phyloP scores from a whole-genome alignment of 164 flowering plant genomes.

The Sextonia rubra region DNA sequence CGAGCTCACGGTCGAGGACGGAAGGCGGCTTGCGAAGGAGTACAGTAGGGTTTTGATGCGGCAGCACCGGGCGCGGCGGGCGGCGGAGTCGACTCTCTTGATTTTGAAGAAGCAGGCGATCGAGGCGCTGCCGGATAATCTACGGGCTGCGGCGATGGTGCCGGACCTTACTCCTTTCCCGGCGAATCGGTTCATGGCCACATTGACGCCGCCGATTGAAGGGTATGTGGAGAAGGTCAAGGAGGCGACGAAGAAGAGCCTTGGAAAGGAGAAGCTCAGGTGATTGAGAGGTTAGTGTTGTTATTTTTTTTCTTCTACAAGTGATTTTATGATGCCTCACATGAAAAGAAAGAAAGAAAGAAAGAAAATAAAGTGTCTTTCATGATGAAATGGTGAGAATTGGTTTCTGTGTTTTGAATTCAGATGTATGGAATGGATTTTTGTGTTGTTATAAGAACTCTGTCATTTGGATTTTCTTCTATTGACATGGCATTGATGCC shows the following conservation, averaged over 20 bases:
- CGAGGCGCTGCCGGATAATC: slow-evolving; percentile 71
- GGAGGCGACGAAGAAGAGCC: slow-evolving; percentile 56
- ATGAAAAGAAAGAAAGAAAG: too few species aligned
- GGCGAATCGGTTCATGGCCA: slow-evolving; percentile 66
- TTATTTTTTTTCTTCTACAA: neutral
- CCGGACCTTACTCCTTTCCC: slow-evolving; percentile 82
- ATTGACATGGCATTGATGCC: too few species aligned
- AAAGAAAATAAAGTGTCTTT: too few species aligned
- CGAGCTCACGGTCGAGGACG: slow-evolving; percentile 85
- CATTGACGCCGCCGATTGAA: slow-evolving; percentile 87
- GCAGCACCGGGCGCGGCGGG: slow-evolving; percentile 64
- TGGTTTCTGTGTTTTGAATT: too few species aligned
- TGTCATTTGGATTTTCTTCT: too few species aligned
- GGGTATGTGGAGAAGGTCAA: slow-evolving; percentile 71
- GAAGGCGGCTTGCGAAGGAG: slow-evolving; percentile 81
- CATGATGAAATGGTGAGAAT: too few species aligned
- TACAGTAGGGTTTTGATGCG: slow-evolving; percentile 80
- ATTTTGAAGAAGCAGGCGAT: slow-evolving; percentile 75
- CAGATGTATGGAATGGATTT: too few species aligned
- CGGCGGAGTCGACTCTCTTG: slow-evolving; percentile 57
- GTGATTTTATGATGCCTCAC: too few species aligned
- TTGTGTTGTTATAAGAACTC: too few species aligned
- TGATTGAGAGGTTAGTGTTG: slow-evolving; percentile 31
- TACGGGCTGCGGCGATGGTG: slow-evolving; percentile 61
- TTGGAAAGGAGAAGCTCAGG: slow-evolving; percentile 57